These are phyloP conservation scores for Kluyveromyces lactis DNA, from an alignment of 805 yeast species.

Conservation along the genomic window DNA sequence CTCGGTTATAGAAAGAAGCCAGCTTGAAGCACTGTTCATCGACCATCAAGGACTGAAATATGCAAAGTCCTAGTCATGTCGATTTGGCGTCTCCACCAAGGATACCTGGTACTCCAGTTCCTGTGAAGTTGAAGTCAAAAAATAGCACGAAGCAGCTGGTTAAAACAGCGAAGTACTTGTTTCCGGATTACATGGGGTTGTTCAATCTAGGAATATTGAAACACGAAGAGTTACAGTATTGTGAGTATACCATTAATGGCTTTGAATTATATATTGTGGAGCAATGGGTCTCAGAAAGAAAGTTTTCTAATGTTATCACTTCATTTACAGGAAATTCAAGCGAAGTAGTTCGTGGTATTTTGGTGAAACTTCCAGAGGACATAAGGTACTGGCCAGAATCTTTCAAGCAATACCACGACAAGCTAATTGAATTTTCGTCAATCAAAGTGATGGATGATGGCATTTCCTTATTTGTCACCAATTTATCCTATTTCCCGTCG, in stretches of 20 bases:
- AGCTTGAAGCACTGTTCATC: too few relatives aligned
- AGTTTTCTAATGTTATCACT: constrained; percentile 58
- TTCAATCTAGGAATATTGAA: constrained; percentile 37
- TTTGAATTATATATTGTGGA: constrained; percentile 89
- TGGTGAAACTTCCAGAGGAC: constrained; percentile 42
- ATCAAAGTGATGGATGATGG: constrained; percentile 58
- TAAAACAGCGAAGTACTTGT: constrained; percentile 13
- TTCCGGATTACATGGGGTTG: constrained; percentile 55
- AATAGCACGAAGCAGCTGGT: background rate
- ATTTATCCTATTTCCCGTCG: constrained; percentile 73
- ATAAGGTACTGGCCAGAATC: constrained; percentile 28
- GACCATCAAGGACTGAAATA: background rate
- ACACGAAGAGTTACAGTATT: constrained; percentile 33
- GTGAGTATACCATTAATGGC: constrained; percentile 50
- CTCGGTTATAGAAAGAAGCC: too few relatives aligned
- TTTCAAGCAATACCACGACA: constrained; percentile 55
- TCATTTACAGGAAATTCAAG: constrained; percentile 77
- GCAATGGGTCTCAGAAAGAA: constrained; percentile 82
- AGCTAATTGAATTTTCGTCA: constrained; percentile 55
- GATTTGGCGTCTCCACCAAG: background rate
- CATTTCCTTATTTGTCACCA: constrained; percentile 60
- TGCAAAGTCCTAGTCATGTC: background rate
- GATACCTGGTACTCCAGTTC: background rate
- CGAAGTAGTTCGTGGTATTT: constrained; percentile 54
- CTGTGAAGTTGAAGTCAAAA: background rate